phyloP scores from a whole-genome alignment of 306 rosid genomes.

The Corylus americana region DNA sequence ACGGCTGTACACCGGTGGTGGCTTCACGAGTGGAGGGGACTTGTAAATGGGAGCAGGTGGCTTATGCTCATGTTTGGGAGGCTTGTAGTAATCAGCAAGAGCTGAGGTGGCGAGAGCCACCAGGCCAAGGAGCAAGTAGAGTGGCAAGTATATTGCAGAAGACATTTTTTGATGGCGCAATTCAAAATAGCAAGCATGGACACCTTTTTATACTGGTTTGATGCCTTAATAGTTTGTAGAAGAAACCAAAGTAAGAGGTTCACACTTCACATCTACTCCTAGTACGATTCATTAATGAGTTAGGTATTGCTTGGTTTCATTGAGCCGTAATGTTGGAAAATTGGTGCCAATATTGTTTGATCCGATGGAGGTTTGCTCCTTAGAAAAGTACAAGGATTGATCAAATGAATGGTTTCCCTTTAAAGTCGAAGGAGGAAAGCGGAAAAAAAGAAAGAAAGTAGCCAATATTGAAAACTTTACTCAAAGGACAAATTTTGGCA shows the following conservation, averaged over 20 bases:
- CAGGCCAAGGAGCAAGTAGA: neutral
- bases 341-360: too few species aligned
- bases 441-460: too few species aligned
- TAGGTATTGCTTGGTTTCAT: neutral
- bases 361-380: too few species aligned
- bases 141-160: neutral
- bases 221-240: neutral
- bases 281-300: neutral
- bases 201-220: neutral
- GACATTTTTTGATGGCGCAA: neutral
- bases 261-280: too few species aligned
- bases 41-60: neutral
- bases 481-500: too few species aligned
- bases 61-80: neutral
- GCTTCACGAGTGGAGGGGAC: neutral
- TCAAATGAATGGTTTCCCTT: too few species aligned
- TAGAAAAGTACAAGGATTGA: too few species aligned
- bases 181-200: neutral
- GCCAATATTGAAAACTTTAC: too few species aligned
- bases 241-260: too few species aligned
- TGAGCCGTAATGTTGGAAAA: too few species aligned
- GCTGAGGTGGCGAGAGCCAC: constrained; percentile 4
- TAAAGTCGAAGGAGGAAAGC: too few species aligned
- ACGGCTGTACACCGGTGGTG: neutral
- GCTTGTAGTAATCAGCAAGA: neutral